These are phyloP conservation scores for Annona cherimola DNA, from an alignment of 164 flowering plant species.

Conservation along the genomic window DNA sequence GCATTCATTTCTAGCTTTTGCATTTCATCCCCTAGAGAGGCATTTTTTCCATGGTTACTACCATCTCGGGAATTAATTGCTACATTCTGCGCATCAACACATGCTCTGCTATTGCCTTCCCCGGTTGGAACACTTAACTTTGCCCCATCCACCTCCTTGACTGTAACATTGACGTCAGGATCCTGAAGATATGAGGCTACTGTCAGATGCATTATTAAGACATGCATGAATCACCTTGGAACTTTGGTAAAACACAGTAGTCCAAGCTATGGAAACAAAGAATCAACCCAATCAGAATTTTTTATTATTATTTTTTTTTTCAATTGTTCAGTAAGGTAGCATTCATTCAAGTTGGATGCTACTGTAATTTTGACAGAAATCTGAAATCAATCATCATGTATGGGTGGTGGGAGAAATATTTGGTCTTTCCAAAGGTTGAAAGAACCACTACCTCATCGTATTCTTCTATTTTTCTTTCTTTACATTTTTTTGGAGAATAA, in stretches of 20 bases:
- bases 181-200: slow-evolving; percentile 27
- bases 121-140: slow-evolving; percentile 14
- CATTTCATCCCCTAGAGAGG: slow-evolving; percentile 63
- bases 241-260: not conserved
- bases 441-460: too few species aligned
- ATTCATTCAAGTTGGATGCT: too few species aligned
- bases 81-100: slow-evolving; percentile 22
- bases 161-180: slow-evolving; percentile 8
- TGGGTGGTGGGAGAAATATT: too few species aligned
- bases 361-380: too few species aligned
- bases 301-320: too few species aligned
- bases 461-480: too few species aligned
- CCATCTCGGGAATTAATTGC: slow-evolving; percentile 32
- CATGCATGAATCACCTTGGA: not conserved
- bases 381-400: too few species aligned
- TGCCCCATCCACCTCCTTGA: slow-evolving; percentile 15
- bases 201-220: not conserved
- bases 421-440: too few species aligned
- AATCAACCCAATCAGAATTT: too few species aligned
- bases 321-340: too few species aligned
- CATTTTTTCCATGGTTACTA: slow-evolving; percentile 52
- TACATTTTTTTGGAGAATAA: too few species aligned
- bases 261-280: too few species aligned
- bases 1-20: slow-evolving; percentile 23
- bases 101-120: slow-evolving; percentile 11